A percentile compares a stretch with the other conserved stretches of the same genome.
These are phyloP conservation scores for Excoecaria agallocha DNA, from an alignment of 345 rosid species.

Conservation along the genomic window DNA sequence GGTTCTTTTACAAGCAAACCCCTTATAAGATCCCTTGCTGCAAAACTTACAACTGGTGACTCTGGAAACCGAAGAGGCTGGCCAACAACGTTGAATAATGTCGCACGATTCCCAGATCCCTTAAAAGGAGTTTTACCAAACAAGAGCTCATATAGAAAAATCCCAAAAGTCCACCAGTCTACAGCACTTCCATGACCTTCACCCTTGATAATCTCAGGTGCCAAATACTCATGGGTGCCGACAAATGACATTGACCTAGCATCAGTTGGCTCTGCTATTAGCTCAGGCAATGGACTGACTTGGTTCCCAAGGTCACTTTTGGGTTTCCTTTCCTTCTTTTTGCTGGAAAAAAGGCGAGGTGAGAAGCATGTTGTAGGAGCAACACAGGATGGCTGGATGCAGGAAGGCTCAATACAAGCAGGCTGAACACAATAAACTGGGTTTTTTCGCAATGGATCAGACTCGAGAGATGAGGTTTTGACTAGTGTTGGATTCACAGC, in stretches of 20 bases:
- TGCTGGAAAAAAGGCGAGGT: constrained; percentile 83
- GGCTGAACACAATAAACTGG: constrained; percentile 76
- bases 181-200: constrained; percentile 98
- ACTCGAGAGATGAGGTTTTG: constrained; percentile 51
- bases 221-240: constrained; percentile 89
- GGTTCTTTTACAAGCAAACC: constrained; percentile 87
- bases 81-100: constrained; percentile 83
- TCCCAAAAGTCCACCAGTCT: constrained; percentile 97
- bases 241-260: constrained; percentile 96
- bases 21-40: constrained; percentile 75
- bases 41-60: constrained; percentile 71
- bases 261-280: constrained; percentile 84
- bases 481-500: constrained; percentile 79
- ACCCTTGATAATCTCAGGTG: constrained; percentile 87
- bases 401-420: constrained; percentile 77
- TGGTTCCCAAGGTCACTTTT: constrained; percentile 69
- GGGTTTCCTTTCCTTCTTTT: constrained; percentile 65
- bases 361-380: constrained; percentile 84
- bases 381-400: constrained; percentile 76
- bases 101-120: constrained; percentile 85
- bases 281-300: constrained; percentile 84
- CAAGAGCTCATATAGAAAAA: constrained; percentile 76
- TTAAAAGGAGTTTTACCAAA: constrained; percentile 91
- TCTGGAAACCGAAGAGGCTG: constrained; percentile 91
- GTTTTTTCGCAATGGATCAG: constrained; percentile 67